phyloP scores from a whole-genome alignment of 2,329 filamentous ascomycete species.

The Fusarium begoniae region DNA sequence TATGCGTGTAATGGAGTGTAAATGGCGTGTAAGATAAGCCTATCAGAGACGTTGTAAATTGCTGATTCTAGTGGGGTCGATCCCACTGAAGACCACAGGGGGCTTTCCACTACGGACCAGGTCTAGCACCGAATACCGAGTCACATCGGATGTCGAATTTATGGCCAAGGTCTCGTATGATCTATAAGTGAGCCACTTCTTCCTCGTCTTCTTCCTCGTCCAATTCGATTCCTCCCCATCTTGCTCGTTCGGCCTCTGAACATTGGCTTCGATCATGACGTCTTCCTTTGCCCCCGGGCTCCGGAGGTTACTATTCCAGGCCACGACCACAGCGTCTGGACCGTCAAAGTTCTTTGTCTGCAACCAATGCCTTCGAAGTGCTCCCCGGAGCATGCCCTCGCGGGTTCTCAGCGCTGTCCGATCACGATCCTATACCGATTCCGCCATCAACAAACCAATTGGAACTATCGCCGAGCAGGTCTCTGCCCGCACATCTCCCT shows the following conservation, averaged over 20 bases:
- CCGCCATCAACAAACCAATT: conserved; percentile 43
- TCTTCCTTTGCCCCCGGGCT: conserved; percentile 54
- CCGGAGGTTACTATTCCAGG: conserved; percentile 52
- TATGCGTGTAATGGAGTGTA: conserved; percentile 12
- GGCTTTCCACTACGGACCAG: conserved; percentile 11
- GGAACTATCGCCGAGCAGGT: conserved; percentile 41
- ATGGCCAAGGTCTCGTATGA: conserved; percentile 30
- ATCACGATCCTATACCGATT: conserved; percentile 51
- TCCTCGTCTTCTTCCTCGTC: neutral
- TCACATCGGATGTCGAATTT: conserved; percentile 35
- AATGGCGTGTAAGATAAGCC: conserved; percentile 34
- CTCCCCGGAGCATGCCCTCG: conserved; percentile 47
- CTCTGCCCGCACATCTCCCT: conserved; percentile 36
- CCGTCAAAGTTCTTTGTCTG: conserved; percentile 55
- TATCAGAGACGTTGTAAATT: conserved; percentile 45
- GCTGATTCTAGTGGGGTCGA: conserved; percentile 21
- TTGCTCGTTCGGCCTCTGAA: conserved; percentile 6
- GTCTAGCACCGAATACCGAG: conserved; percentile 32
- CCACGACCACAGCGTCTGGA: conserved; percentile 42
- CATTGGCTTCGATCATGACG: conserved; percentile 50
- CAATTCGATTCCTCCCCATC: conserved; percentile 6
- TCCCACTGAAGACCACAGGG: neutral
- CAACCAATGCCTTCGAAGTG: conserved; percentile 58
- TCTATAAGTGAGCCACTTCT: conserved; percentile 23
- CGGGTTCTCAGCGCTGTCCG: conserved; percentile 53